These are phyloP conservation scores for Erodium maritimum DNA, from an alignment of 345 rosid species.

Conservation along the genomic window DNA sequence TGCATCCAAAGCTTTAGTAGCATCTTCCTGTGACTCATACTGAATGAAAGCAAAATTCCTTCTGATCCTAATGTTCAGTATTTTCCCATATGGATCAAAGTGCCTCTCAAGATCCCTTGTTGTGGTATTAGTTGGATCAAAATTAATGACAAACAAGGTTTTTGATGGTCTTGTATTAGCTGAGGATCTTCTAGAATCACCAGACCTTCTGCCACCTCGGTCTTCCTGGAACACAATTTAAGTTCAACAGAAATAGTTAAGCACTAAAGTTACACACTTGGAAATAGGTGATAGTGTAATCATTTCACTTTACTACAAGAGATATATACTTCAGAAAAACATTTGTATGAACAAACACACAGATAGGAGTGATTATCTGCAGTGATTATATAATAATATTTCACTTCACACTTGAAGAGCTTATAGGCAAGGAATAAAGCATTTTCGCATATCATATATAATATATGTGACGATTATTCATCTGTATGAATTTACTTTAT, in stretches of 20 bases:
- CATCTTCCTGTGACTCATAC: constrained; percentile 82
- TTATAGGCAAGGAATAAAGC: neutral
- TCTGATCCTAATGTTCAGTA: constrained; percentile 78
- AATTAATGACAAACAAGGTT: constrained; percentile 90
- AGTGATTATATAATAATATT: neutral
- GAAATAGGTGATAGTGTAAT: neutral
- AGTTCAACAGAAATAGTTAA: neutral
- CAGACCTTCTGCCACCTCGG: constrained; percentile 55
- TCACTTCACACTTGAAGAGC: neutral
- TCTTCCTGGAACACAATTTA: constrained; percentile 41
- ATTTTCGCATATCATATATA: neutral
- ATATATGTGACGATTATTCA: neutral
- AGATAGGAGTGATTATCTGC: neutral
- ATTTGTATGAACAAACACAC: neutral
- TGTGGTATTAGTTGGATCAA: constrained; percentile 72
- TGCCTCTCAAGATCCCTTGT: constrained; percentile 87
- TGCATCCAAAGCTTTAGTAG: constrained; percentile 75
- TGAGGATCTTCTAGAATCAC: constrained; percentile 54
- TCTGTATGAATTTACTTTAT: neutral
- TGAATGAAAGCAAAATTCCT: constrained; percentile 95
- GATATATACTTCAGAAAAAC: neutral
- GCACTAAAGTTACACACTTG: neutral
- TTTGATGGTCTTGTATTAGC: constrained; percentile 60
- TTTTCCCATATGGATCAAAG: constrained; percentile 86
- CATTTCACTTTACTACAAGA: neutral